Conservation (phyloP, 1,139 yeast genomes). For the Yarrowia galli region DNA sequence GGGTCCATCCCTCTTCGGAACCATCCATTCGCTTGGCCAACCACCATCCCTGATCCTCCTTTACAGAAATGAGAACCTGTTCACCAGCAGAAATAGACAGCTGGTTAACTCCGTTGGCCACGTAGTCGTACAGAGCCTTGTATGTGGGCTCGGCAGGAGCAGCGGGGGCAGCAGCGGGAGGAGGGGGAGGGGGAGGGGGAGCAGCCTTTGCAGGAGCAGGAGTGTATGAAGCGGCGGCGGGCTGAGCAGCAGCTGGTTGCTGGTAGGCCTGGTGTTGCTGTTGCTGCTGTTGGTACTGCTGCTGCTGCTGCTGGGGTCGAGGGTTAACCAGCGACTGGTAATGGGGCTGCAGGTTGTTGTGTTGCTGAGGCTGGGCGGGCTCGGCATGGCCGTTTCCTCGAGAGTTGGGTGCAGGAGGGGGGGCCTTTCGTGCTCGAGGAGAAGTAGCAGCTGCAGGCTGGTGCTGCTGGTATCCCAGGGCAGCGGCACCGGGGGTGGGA, state of each 20-base stretch:
- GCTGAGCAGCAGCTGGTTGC: slow-evolving; percentile 46
- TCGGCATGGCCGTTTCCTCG: slow-evolving; percentile 39
- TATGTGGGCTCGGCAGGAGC: slow-evolving; percentile 78
- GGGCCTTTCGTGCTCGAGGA: slow-evolving; percentile 44
- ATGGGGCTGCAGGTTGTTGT: slow-evolving; percentile 38
- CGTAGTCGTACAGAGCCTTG: slow-evolving; percentile 87
- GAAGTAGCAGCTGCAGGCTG: slow-evolving; percentile 13
- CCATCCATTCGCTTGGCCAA: slow-evolving; percentile 81
- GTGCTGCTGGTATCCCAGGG: slow-evolving; percentile 34
- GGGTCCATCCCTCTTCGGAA: slow-evolving; percentile 93
- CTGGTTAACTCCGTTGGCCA: slow-evolving; percentile 83
- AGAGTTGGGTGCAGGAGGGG: slow-evolving; percentile 45
- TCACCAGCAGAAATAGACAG: slow-evolving; percentile 80
- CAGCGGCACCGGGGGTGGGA: slow-evolving; percentile 31
- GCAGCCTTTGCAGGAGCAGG: slow-evolving; percentile 43
- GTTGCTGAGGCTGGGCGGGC: slow-evolving; percentile 19
- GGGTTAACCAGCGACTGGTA: slow-evolving; percentile 22
- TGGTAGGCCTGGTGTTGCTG: slow-evolving; percentile 40
- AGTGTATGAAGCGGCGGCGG: slow-evolving; percentile 48
- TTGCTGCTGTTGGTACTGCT: slow-evolving; percentile 40
- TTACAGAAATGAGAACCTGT: slow-evolving; percentile 70
- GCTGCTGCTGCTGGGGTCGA: slow-evolving; percentile 9
- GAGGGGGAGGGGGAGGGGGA: slow-evolving; percentile 65
- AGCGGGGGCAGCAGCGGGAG: slow-evolving; percentile 65
- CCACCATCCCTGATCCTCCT: slow-evolving; percentile 85